Conservation (phyloP, 495 filamentous ascomycete species). For the Halenospora varia region DNA sequence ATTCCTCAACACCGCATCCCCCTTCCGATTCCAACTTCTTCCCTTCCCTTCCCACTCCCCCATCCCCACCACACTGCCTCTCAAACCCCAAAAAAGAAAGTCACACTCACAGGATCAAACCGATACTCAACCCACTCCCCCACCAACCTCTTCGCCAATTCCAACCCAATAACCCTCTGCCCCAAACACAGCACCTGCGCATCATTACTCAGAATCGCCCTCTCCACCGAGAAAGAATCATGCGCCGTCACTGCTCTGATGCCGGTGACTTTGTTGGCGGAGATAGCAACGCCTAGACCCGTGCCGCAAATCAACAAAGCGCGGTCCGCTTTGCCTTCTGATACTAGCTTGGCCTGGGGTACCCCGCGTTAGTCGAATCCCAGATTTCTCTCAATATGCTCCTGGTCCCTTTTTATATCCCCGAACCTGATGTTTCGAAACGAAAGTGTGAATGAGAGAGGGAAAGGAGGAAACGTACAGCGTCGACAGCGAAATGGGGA, state of each 20-base stretch:
- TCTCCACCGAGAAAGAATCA: conserved; percentile 79
- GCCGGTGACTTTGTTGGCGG: conserved; percentile 82
- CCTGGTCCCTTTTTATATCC: too few species aligned
- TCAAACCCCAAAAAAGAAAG: background rate
- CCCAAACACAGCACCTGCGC: conserved; percentile 88
- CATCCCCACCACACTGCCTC: conserved; percentile 32
- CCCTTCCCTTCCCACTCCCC: conserved; percentile 57
- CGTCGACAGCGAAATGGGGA: conserved; percentile 72
- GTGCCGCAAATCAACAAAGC: conserved; percentile 86
- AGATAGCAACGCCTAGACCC: conserved; percentile 79
- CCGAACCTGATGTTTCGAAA: too few species aligned
- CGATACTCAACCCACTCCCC: conserved; percentile 79
- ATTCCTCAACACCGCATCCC: too few species aligned
- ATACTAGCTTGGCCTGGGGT: conserved; percentile 50
- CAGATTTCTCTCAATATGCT: too few species aligned
- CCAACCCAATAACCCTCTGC: conserved; percentile 76
- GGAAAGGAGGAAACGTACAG: conserved; percentile 33
- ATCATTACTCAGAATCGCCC: conserved; percentile 78
- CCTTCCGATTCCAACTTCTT: too few species aligned
- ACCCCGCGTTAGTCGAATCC: too few species aligned
- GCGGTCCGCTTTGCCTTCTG: conserved; percentile 66
- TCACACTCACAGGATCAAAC: conserved; percentile 65
- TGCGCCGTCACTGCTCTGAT: conserved; percentile 84
- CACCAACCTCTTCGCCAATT: conserved; percentile 71
- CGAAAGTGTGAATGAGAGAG: background rate